phyloP scores from a whole-genome alignment of 495 filamentous ascomycete species.

The Hypoxylon lenormandii region DNA sequence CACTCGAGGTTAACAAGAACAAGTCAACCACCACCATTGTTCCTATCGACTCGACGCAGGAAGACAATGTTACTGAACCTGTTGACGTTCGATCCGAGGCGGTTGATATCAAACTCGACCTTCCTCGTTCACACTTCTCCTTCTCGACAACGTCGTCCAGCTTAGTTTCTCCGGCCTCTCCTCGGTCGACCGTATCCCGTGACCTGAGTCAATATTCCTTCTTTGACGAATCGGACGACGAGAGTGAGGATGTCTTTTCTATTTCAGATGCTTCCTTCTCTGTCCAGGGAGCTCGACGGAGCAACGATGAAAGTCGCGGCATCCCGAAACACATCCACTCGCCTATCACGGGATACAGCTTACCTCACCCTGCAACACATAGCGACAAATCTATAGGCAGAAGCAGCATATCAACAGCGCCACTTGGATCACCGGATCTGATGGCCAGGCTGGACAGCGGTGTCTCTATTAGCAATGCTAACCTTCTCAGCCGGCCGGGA shows the following conservation, averaged over 20 bases:
- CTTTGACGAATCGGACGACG: constrained; percentile 60
- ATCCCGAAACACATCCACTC: constrained; percentile 39
- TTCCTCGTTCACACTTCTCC: constrained; percentile 55
- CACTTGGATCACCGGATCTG: constrained; percentile 48
- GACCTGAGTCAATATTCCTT: constrained; percentile 53
- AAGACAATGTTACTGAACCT: constrained; percentile 3
- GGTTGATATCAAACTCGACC: constrained; percentile 16
- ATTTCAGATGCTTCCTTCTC: constrained; percentile 34
- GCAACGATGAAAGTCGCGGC: constrained; percentile 9
- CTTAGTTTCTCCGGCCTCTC: constrained; percentile 46
- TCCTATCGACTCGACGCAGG: constrained; percentile 2
- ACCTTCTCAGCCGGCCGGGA: constrained; percentile 50
- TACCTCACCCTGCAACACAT: constrained; percentile 51
- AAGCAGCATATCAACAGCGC: constrained; percentile 23
- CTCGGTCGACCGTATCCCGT: constrained; percentile 39
- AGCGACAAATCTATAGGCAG: constrained; percentile 33
- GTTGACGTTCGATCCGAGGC: not conserved
- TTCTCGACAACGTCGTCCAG: constrained; percentile 53
- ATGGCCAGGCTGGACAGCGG: constrained; percentile 46
- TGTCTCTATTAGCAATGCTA: constrained; percentile 43
- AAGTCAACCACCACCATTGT: constrained; percentile 22
- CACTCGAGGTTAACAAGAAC: constrained; percentile 27
- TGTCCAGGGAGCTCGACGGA: constrained; percentile 23
- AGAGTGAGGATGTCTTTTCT: constrained; percentile 45
- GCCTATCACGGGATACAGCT: constrained; percentile 58